Base-by-base conservation (phyloP, 352 stramenopile genomes). In the Phytophthora foliorum region DNA sequence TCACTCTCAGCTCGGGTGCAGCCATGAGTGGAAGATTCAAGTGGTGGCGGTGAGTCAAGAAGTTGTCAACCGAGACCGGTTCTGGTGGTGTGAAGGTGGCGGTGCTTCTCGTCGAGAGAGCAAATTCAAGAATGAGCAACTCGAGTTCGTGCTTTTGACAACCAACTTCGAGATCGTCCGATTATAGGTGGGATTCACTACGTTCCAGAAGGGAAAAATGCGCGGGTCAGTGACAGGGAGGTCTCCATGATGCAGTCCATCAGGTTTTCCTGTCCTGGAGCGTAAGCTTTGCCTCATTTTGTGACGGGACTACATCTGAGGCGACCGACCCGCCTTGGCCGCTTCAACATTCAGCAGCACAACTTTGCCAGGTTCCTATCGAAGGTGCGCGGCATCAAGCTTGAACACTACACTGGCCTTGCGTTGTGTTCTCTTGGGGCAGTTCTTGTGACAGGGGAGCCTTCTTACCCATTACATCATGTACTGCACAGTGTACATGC, bases 361-460 rank as follows among this genome's bases (percentile, higher is more conserved):
- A 19, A 22, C n/a, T 41, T 51, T 29, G 56, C 29, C 16, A 63
- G 31, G 42, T 38, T 39, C 14, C 34, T 39, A 4, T 39, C 34
- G 34, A 32, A 32, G 29, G 29, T 5, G 29, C 29, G 1, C 29
- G 7, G 3, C 41, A 14, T 16, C 41, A 4, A 41, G 34, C 41
- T 17, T 49, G 41, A 11, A 49, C n/a, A 25, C 21, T 49, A 42
- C 21, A 13, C 58, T 53, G 48, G 48, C 36, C 25, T 58, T 66
- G 34, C 25, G 32, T 59, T 52, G 36, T 48, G 34, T 45, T 52
- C 39, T 8, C 25, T 36, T 45, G 14, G 29, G 51, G 41, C 32
- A 50, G 27, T 63, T 39, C n/a, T 69, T 63, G 61, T 63, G 61
- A 63, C 52, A 63, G 61, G 60, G 39, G 48, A 50, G 39, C n/a